Percentiles rank a stretch among this genome's conserved stretches.
phyloP scores from a whole-genome alignment of 345 rosid species.

The Hevea brasiliensis region DNA sequence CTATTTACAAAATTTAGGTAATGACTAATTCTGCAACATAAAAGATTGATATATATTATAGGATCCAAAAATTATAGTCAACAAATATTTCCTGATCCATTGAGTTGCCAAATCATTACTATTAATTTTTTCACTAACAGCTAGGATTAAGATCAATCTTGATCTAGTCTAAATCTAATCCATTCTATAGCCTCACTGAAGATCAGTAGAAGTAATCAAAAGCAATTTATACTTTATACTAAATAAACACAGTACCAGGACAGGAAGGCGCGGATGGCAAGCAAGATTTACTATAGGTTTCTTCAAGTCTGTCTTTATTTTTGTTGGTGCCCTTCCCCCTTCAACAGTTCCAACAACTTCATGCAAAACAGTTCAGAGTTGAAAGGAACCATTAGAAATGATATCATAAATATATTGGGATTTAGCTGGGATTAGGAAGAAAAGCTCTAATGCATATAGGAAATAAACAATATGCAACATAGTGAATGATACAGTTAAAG shows the following conservation, averaged over 20 bases:
- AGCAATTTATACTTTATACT: not conserved
- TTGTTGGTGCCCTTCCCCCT: conserved; percentile 92
- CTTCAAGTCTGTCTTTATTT: conserved; percentile 94
- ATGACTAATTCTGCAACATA: not conserved
- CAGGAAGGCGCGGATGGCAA: conserved; percentile 98
- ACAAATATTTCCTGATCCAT: not conserved
- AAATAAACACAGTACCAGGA: conserved; percentile 52
- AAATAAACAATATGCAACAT: not conserved
- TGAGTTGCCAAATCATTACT: not conserved
- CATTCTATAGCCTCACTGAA: not conserved
- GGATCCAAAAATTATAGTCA: not conserved
- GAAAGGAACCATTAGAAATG: not conserved
- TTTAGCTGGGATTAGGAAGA: not conserved
- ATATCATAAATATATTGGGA: conserved; percentile 1
- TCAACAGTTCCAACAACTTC: conserved; percentile 97
- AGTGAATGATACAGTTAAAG: not conserved
- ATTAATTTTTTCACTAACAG: not conserved
- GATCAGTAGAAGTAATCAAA: conserved; percentile 7
- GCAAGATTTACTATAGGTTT: conserved; percentile 92
- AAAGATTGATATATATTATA: not conserved
- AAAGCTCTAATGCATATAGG: not conserved
- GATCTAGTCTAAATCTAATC: not conserved
- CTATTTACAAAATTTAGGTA: no score
- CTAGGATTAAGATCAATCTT: not conserved
- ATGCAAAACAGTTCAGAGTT: conserved; percentile 25